Percentiles rank a stretch among this genome's conserved stretches.
Conservation (phyloP, 2,329 filamentous ascomycete genomes). For the Aspergillus arachidicola region DNA sequence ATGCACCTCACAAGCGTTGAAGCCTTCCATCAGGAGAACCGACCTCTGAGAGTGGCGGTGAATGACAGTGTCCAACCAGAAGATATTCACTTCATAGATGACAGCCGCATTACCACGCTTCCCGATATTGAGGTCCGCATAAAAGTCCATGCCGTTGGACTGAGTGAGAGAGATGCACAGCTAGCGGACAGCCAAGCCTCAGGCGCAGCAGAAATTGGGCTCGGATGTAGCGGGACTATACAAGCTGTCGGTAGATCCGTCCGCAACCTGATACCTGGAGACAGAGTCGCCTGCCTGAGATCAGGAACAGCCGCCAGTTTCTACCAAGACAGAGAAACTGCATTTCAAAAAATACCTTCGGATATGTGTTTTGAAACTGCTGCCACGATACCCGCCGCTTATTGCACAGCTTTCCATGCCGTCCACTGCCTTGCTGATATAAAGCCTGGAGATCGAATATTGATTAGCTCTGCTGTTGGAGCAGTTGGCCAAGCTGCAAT, state of each 20-base stretch:
- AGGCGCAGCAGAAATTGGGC: neutral
- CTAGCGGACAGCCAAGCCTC: neutral
- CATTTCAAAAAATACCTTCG: slow-evolving; percentile 25
- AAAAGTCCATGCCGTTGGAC: neutral
- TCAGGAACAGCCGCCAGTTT: neutral
- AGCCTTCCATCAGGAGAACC: slow-evolving; percentile 15
- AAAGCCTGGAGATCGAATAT: slow-evolving; percentile 23
- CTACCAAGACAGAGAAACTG: neutral
- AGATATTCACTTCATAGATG: slow-evolving; percentile 23
- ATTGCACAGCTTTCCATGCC: slow-evolving; percentile 25
- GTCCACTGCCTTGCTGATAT: slow-evolving; percentile 22
- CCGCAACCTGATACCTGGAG: slow-evolving; percentile 20
- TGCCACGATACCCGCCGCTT: slow-evolving; percentile 24
- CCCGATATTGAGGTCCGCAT: neutral
- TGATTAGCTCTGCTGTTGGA: slow-evolving; percentile 34
- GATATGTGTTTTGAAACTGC: slow-evolving; percentile 26
- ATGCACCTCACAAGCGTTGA: slow-evolving; percentile 5
- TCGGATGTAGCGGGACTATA: slow-evolving; percentile 26
- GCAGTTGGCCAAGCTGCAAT: slow-evolving; percentile 26
- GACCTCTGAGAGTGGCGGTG: slow-evolving; percentile 13
- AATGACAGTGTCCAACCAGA: neutral
- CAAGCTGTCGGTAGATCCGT: slow-evolving; percentile 21
- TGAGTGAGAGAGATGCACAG: neutral
- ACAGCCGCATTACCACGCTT: neutral
- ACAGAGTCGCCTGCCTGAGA: slow-evolving; percentile 26